A percentile compares a stretch with the other conserved stretches of the same genome.
Evolutionary conservation across 1,139 yeast species (phyloP).

Genomic region (Lodderomyces parapsilosis): DNA sequence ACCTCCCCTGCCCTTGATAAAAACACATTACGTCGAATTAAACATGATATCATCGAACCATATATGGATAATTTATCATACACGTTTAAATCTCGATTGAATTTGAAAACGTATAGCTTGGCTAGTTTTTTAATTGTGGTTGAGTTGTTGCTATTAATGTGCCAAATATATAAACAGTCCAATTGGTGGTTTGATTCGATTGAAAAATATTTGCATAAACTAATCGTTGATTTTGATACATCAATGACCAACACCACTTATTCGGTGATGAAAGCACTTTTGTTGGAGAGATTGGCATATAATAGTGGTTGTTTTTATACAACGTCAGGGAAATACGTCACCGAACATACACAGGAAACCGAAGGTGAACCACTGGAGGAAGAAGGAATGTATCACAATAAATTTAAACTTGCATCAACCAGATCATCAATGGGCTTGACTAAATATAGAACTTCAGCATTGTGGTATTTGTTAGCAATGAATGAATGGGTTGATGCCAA

Average conservation of each 20-base stretch:
- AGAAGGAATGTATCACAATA: conserved; percentile 36
- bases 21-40: conserved; percentile 58
- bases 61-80: conserved; percentile 59
- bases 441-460: conserved; percentile 68
- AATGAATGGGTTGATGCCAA: conserved; percentile 59
- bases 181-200: conserved; percentile 52
- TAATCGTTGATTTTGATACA: conserved; percentile 38
- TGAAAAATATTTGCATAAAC: conserved; percentile 43
- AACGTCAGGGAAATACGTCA: conserved; percentile 13
- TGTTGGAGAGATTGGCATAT: conserved; percentile 43
- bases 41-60: conserved; percentile 64
- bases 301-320: conserved; percentile 29
- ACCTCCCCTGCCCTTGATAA: conserved; percentile 26
- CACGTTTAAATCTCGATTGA: conserved; percentile 57
- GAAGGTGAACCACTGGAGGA: conserved; percentile 21
- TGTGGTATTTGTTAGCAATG: conserved; percentile 79
- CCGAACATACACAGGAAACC: conserved; percentile 12
- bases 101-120: conserved; percentile 60
- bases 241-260: conserved; percentile 26
- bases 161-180: conserved; percentile 35
- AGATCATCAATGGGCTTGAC: conserved; percentile 50
- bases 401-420: conserved; percentile 37
- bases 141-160: conserved; percentile 55
- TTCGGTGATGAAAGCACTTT: conserved; percentile 34
- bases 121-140: conserved; percentile 42